These are phyloP conservation scores for Naganishia onofrii DNA, from an alignment of 768 basidiomycete species.

Conservation along the genomic window DNA sequence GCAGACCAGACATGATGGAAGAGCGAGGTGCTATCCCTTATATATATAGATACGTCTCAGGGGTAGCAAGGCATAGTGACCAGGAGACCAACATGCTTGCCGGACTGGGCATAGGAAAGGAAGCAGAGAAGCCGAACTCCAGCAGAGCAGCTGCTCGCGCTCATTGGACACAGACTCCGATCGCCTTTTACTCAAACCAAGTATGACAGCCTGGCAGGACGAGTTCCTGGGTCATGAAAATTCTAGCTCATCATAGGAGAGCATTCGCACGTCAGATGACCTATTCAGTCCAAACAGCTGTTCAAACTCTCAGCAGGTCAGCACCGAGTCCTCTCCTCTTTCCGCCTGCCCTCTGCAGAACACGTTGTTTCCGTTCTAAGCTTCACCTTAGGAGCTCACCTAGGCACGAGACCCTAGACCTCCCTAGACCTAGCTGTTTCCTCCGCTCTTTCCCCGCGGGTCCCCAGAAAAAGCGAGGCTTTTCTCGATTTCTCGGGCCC, in stretches of 20 bases:
- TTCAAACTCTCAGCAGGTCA: not conserved
- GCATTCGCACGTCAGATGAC: conserved; percentile 17
- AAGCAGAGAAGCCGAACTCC: not conserved
- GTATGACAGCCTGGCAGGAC: too few relatives aligned
- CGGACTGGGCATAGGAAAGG: too few relatives aligned
- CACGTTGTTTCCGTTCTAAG: not conserved
- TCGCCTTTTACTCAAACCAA: not conserved
- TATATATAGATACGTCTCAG: conserved; percentile 5
- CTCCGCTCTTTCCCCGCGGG: conserved; percentile 6
- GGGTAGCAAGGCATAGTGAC: not conserved
- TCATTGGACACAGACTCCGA: not conserved
- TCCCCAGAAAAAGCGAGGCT: not conserved
- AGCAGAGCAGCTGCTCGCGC: not conserved
- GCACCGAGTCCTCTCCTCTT: not conserved
- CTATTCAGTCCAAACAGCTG: not conserved
- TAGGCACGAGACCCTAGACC: too few relatives aligned
- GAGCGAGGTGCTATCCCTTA: not conserved
- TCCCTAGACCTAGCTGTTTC: too few relatives aligned
- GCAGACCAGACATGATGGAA: not conserved
- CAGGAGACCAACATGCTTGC: conserved; percentile 1
- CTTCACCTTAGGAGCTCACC: too few relatives aligned
- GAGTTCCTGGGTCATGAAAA: not conserved
- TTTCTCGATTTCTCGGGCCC: not conserved
- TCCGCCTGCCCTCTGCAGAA: not conserved
- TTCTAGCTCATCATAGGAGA: conserved; percentile 10